Evolutionary conservation across 805 yeast species (phyloP), one percentile per base, ranked within the genome.

Genomic region (Isabelozyma pseudorhagii): DNA sequence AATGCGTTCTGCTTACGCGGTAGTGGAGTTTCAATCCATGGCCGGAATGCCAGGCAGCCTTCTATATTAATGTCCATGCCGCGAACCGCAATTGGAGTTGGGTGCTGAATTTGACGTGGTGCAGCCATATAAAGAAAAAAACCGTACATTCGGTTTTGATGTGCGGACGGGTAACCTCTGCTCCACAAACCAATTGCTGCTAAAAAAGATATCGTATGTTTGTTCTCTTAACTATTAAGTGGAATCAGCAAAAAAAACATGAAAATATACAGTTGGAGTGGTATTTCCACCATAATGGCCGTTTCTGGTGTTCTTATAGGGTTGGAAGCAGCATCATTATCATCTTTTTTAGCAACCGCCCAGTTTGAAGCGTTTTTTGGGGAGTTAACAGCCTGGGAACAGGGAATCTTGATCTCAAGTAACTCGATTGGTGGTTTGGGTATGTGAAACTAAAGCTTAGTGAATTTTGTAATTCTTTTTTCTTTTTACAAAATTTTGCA

Each of bases 351-450:
- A 42, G 47, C 62, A 8, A 52, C 61, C 9, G 52, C 47, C n/a
- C 60, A 48, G 18, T 62, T 67, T 38, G 47, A 46, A 13, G 51
- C 46, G 1, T 59, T 54, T 40, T 68, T 57, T 48, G 66, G 64
- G 10, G 44, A 42, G 6, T 48, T 58, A 3, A 42, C 61, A 0
- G 51, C 48, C 7, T 47, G 64, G 49, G 71, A 68, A 46, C 57
- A 56, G 8, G 58, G 60, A 29, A 44, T 69, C 46, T 47, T 69
- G 8, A 57, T 56, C 34, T 58, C 68, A 8, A 59, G 66, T 40
- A 62, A 57, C 45, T 55, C 68, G 4, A 55, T 69, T n/a, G 76
- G 76, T 2, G 73, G 74, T n/a, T 63, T 68, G 8, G 54, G 68
- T 64, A 59, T 29, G 55, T 67, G 36, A 13, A 31, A 13, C n/a